phyloP scores from a whole-genome alignment of 1,139 yeast genomes.

The Hyphopichia fennica region DNA sequence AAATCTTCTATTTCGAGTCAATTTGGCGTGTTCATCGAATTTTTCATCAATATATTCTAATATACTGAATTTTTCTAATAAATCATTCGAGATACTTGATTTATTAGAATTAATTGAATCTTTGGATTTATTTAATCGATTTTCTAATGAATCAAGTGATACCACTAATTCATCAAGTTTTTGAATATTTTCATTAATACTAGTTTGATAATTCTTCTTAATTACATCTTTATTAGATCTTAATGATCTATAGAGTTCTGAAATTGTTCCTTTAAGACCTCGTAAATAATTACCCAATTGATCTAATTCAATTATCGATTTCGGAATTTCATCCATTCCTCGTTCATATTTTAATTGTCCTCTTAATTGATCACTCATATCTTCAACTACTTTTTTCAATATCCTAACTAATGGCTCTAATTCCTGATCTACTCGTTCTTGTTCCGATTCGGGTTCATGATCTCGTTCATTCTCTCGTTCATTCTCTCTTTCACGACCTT shows the following conservation, averaged over 20 bases:
- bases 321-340: background rate
- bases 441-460: too few relatives aligned
- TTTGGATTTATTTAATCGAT: constrained; percentile 26
- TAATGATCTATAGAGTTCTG: constrained; percentile 14
- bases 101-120: constrained; percentile 27
- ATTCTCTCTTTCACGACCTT: background rate
- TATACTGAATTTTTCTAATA: constrained; percentile 30
- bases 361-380: background rate
- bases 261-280: constrained; percentile 9
- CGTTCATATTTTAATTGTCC: background rate
- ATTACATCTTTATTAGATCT: constrained; percentile 15
- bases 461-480: background rate
- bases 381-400: constrained; percentile 3
- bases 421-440: constrained; percentile 2
- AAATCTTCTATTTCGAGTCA: constrained; percentile 25
- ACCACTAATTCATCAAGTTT: constrained; percentile 28
- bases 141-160: constrained; percentile 28
- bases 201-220: constrained; percentile 21
- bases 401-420: background rate
- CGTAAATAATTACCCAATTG: constrained; percentile 12
- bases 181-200: constrained; percentile 28
- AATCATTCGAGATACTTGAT: constrained; percentile 23
- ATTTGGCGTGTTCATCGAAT: constrained; percentile 27
- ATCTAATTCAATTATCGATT: constrained; percentile 9
- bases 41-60: constrained; percentile 33